Conservation (phyloP, 2,329 filamentous ascomycete species). For the Xenoacremonium recifei region DNA sequence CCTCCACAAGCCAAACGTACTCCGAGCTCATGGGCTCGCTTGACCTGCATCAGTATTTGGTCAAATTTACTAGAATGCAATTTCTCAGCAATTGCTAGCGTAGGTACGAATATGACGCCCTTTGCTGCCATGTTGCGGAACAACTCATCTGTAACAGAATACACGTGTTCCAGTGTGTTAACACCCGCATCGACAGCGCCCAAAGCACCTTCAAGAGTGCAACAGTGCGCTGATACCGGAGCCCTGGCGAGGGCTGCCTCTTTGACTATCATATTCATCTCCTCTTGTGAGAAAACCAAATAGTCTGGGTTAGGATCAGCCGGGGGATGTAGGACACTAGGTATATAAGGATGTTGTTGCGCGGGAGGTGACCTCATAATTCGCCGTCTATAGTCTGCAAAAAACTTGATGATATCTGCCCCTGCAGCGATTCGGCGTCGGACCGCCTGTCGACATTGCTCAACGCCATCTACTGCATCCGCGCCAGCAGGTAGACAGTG, state of each 20-base stretch:
- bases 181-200: conserved; percentile 2
- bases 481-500: conserved; percentile 4
- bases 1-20: conserved; percentile 52
- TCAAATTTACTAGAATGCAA: conserved; percentile 32
- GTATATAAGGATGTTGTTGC: conserved; percentile 17
- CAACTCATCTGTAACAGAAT: conserved; percentile 36
- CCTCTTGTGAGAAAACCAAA: conserved; percentile 46
- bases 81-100: conserved; percentile 38
- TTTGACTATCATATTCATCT: conserved; percentile 48
- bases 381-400: conserved; percentile 47
- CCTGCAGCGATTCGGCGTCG: conserved; percentile 45
- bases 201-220: conserved; percentile 1
- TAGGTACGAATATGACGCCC: conserved; percentile 51
- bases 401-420: conserved; percentile 52
- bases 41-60: conserved; percentile 36
- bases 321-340: conserved; percentile 23
- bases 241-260: conserved; percentile 40
- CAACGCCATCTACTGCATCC: conserved; percentile 2
- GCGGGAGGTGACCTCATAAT: conserved; percentile 40
- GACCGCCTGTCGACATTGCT: conserved; percentile 37
- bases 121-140: conserved; percentile 43
- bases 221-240: conserved; percentile 1
- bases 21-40: conserved; percentile 44
- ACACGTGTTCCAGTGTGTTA: conserved; percentile 48
- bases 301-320: conserved; percentile 37